Evolutionary conservation across 2,329 filamentous ascomycete species (phyloP).

Genomic region (Hypocreales sp.): DNA sequence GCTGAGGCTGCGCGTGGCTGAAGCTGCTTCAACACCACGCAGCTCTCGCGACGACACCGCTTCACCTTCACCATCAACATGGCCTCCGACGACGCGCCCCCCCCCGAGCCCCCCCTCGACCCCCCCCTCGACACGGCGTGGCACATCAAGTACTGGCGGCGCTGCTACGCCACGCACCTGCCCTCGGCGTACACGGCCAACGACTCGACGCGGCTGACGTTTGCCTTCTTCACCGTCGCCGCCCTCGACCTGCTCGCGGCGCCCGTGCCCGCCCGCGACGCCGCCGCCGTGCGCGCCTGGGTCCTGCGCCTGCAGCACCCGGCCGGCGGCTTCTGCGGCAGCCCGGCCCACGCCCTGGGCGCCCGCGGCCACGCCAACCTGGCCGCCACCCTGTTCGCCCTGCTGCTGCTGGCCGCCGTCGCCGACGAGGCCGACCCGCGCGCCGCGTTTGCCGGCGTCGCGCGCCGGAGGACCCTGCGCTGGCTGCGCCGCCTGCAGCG

Average conservation of each 20-base stretch:
- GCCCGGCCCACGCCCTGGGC: slow-evolving; percentile 48
- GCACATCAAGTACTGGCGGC: slow-evolving; percentile 85
- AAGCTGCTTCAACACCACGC: no score
- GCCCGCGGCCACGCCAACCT: slow-evolving; percentile 47
- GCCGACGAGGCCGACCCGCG: slow-evolving; percentile 21
- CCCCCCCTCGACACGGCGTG: slow-evolving; percentile 38
- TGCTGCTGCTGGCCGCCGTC: slow-evolving; percentile 47
- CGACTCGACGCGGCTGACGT: slow-evolving; percentile 79
- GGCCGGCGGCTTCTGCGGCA: slow-evolving; percentile 76
- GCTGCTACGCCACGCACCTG: slow-evolving; percentile 69
- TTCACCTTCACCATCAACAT: no score
- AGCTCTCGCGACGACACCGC: no score
- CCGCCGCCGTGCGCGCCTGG: slow-evolving; percentile 47
- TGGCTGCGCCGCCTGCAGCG: slow-evolving; percentile 72
- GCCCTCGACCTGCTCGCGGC: slow-evolving; percentile 67
- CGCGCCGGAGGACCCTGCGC: slow-evolving; percentile 47
- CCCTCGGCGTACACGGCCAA: slow-evolving; percentile 73
- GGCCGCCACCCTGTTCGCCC: slow-evolving; percentile 77
- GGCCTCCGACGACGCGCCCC: no score
- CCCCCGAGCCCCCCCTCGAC: no score
- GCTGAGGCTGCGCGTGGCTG: no score
- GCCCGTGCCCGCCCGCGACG: slow-evolving; percentile 31
- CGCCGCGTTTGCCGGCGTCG: slow-evolving; percentile 44
- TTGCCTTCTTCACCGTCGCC: slow-evolving; percentile 79
- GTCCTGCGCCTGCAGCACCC: slow-evolving; percentile 77